Evolutionary conservation across 495 filamentous ascomycete genomes (phyloP), one percentile per base, ranked within the genome.

Genomic region (Penicillium ochrochloron): DNA sequence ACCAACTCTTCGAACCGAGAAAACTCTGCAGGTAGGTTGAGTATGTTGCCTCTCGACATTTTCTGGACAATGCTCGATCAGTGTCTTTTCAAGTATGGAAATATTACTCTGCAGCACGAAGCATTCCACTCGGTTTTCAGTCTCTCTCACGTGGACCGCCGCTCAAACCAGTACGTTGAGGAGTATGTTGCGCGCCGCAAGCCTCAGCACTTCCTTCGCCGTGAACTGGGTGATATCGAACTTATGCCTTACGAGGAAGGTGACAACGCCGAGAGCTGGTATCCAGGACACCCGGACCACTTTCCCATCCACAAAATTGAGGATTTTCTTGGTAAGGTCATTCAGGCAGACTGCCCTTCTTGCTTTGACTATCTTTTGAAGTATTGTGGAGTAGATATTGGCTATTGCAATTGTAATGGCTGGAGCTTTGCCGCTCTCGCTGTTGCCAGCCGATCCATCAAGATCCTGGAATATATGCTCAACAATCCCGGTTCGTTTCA

Each of bases 351-450:
- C 33, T 68, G 66, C 42, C 37, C 51, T 2, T 37, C 55, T 0
- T 71, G 69, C 23, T 64, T 64, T 23, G 50, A 66, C 1, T 57
- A 46, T 7, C 25, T 71, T 14, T 39, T 61, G 23, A 25, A 37
- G 3, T 29, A 42, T 12, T 58, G 39, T 15, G 29, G 12, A 7
- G 9, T 60, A 2, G 25, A 50, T 9, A 29, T 37, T n/a, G 27
- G 34, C 41, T 34, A 53, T 19, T 63, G 57, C 25, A 67, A 63
- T n/a, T 14, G 57, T 11, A 21, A n/a, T 10, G 65, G 65, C 46
- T 63, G 60, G 65, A 57, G 21, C 7, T 67, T 56, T 44, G 25
- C 56, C 11, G 31, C 61, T 37, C 54, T 67, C 33, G 65, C 65
- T 25, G 12, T 57, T 3, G 25, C 14, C 5, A 39, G 39, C 4